Evolutionary conservation across 306 rosid species (phyloP).

Genomic region (Ceratonia siliqua): DNA sequence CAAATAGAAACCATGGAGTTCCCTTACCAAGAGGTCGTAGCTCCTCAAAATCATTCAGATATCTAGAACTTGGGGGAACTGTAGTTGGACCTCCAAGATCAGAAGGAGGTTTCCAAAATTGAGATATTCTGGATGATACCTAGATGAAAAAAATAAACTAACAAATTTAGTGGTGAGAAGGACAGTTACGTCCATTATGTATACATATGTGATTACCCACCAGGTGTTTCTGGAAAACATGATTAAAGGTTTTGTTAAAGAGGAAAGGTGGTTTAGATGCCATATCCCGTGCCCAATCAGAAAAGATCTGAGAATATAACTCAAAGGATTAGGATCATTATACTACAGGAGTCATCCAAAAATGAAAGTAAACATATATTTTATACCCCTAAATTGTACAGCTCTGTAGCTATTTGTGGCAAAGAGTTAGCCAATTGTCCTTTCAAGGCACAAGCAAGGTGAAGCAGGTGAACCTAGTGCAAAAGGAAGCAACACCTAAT

Average conservation of each 20-base stretch:
- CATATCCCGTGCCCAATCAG: conserved; percentile 73
- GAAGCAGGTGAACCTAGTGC: conserved; percentile 83
- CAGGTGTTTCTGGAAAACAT: conserved; percentile 61
- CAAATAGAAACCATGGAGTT: conserved; percentile 26
- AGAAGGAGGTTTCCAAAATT: conserved; percentile 74
- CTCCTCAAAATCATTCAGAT: conserved; percentile 95
- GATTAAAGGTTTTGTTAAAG: conserved; percentile 68
- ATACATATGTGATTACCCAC: conserved; percentile 43
- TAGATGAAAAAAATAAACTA: conserved; percentile 35
- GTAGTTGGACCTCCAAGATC: conserved; percentile 65
- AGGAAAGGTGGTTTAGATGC: conserved; percentile 67
- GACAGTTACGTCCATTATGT: background rate
- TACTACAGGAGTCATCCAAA: conserved; percentile 31
- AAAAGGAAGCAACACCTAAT: conserved; percentile 32
- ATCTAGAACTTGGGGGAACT: conserved; percentile 72
- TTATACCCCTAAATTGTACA: conserved; percentile 73
- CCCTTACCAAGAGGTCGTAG: conserved; percentile 80
- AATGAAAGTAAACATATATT: conserved; percentile 14
- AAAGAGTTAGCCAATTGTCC: conserved; percentile 64
- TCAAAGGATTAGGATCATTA: conserved; percentile 44
- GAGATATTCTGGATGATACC: conserved; percentile 70
- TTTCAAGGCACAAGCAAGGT: conserved; percentile 70
- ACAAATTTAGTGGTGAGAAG: conserved; percentile 21
- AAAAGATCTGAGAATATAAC: conserved; percentile 60
- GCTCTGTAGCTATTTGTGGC: conserved; percentile 72